Percentiles rank a stretch among this genome's conserved stretches.
Evolutionary conservation across 306 rosid genomes (phyloP).

Genomic region (Mucuna pruriens): DNA sequence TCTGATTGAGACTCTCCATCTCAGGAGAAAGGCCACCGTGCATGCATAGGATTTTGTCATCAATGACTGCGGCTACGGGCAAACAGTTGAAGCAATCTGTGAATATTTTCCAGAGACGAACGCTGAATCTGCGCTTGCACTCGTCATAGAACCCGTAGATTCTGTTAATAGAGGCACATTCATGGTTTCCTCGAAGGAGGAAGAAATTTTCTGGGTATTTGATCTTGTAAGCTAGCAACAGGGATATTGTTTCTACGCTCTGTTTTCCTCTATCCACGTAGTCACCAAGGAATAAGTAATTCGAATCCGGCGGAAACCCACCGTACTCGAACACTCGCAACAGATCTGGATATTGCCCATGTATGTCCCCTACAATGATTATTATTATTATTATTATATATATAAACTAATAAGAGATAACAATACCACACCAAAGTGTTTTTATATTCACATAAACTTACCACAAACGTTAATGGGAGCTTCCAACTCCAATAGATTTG

Average conservation of each 20-base stretch:
- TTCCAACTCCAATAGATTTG: constrained; percentile 77
- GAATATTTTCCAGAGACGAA: constrained; percentile 82
- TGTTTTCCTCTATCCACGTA: constrained; percentile 97
- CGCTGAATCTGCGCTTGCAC: constrained; percentile 84
- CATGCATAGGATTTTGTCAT: constrained; percentile 89
- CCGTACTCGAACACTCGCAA: constrained; percentile 78
- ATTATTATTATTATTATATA: no score
- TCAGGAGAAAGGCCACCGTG: constrained; percentile 95
- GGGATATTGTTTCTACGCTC: constrained; percentile 83
- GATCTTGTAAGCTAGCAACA: constrained; percentile 77
- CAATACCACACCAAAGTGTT: no score
- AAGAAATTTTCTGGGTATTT: constrained; percentile 80
- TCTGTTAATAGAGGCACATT: constrained; percentile 88
- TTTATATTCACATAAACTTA: no score
- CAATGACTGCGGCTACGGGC: constrained; percentile 83
- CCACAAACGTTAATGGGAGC: constrained; percentile 97
- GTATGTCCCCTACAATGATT: no score
- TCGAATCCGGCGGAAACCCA: constrained; percentile 85
- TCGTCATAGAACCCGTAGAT: constrained; percentile 92
- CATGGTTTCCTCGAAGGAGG: constrained; percentile 91
- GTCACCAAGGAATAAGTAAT: constrained; percentile 87
- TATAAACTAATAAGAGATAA: no score
- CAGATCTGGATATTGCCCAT: constrained; percentile 91
- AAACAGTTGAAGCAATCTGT: constrained; percentile 88
- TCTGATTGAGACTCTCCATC: constrained; percentile 61